These are phyloP conservation scores for Trypanosoma grayi DNA, from an alignment of 208 protist genomes.

Conservation along the genomic window DNA sequence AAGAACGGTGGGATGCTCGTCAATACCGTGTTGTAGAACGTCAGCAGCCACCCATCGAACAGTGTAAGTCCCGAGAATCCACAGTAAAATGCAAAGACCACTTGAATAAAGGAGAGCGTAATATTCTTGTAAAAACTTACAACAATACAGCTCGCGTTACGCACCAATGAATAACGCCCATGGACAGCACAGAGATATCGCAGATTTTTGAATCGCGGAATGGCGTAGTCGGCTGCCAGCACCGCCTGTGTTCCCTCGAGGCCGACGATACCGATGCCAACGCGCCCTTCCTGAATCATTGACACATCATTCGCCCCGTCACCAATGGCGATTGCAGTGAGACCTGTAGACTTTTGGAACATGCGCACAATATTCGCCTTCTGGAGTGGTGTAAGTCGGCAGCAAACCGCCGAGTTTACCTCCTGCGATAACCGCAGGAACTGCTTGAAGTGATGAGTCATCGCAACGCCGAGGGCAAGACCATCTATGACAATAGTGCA, in stretches of 20 bases:
- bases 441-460: slow-evolving; percentile 65
- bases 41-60: slow-evolving; percentile 88
- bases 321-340: slow-evolving; percentile 95
- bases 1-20: slow-evolving; percentile 89
- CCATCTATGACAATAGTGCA: slow-evolving; percentile 86
- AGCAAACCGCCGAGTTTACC: slow-evolving; percentile 88
- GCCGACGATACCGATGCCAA: slow-evolving; percentile 96
- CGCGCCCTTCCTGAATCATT: slow-evolving; percentile 95
- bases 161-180: slow-evolving; percentile 92
- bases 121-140: slow-evolving; percentile 99
- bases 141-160: slow-evolving; percentile 91
- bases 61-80: slow-evolving; percentile 90
- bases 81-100: slow-evolving; percentile 89
- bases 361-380: slow-evolving; percentile 90
- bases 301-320: slow-evolving; percentile 98
- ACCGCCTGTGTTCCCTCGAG: slow-evolving; percentile 96
- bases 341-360: slow-evolving; percentile 82
- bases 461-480: slow-evolving; percentile 60
- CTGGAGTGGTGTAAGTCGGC: slow-evolving; percentile 87
- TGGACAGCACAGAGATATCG: slow-evolving; percentile 93
- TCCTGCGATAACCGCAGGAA: slow-evolving; percentile 75
- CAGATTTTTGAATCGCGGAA: slow-evolving; percentile 94
- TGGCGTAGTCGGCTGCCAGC: slow-evolving; percentile 93
- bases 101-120: slow-evolving; percentile 80
- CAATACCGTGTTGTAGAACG: slow-evolving; percentile 87